Percentiles rank a stretch among this genome's conserved stretches.
These are phyloP conservation scores for Pyrenophora seminiperda DNA, from an alignment of 2,329 filamentous ascomycete genomes.

Conservation along the genomic window DNA sequence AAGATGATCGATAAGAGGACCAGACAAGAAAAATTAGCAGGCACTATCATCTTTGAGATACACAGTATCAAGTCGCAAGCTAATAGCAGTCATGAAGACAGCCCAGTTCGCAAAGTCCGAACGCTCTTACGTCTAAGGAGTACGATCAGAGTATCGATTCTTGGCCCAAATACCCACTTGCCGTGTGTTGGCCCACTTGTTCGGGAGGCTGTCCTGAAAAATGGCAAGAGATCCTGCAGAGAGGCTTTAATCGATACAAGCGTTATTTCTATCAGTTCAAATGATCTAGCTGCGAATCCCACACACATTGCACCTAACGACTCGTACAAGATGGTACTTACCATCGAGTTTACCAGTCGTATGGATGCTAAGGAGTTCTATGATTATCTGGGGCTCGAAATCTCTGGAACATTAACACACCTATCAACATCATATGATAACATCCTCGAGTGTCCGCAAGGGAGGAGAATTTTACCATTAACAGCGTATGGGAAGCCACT, in stretches of 20 bases:
- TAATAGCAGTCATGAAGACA: neutral
- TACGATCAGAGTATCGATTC: slow-evolving; percentile 12
- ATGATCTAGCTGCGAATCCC: slow-evolving; percentile 8
- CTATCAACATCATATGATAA: slow-evolving; percentile 36
- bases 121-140: slow-evolving; percentile 6
- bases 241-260: slow-evolving; percentile 12
- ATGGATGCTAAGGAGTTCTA: slow-evolving; percentile 35
- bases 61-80: slow-evolving; percentile 18
- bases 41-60: slow-evolving; percentile 24
- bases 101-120: slow-evolving; percentile 5
- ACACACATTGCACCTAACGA: neutral
- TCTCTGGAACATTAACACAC: slow-evolving; percentile 8
- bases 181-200: slow-evolving; percentile 1
- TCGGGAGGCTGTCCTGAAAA: slow-evolving; percentile 11
- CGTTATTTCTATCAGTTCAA: slow-evolving; percentile 27
- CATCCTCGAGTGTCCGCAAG: slow-evolving; percentile 33
- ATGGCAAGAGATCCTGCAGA: neutral
- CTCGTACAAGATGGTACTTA: slow-evolving; percentile 18
- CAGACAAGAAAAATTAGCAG: slow-evolving; percentile 23
- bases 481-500: slow-evolving; percentile 17
- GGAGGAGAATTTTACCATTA: slow-evolving; percentile 16
- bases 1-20: slow-evolving; percentile 42
- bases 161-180: slow-evolving; percentile 1
- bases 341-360: slow-evolving; percentile 25
- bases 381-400: slow-evolving; percentile 23